Percentiles rank a stretch among this genome's conserved stretches.
Evolutionary conservation across 2,329 filamentous ascomycete genomes (phyloP).

Genomic region (Sphaerulina vaccinii): DNA sequence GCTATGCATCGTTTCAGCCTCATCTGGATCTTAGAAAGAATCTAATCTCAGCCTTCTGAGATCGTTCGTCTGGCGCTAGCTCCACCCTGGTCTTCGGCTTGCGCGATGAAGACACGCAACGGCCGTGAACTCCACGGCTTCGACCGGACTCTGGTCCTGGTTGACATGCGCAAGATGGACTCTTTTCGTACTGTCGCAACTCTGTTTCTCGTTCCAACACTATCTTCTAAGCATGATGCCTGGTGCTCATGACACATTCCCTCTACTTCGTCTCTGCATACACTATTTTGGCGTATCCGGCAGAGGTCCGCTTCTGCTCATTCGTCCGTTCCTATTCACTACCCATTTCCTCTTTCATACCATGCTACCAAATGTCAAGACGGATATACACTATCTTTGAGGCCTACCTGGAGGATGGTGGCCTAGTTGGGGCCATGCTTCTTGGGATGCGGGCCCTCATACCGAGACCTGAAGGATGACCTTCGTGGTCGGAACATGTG

Average conservation of each 20-base stretch:
- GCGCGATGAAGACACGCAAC: constrained; percentile 12
- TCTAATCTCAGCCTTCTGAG: constrained; percentile 22
- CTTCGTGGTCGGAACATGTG: constrained; percentile 2
- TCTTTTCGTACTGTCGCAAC: background rate
- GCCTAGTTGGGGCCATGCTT: constrained; percentile 11
- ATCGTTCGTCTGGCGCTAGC: constrained; percentile 16
- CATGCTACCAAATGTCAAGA: constrained; percentile 9
- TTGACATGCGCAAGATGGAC: constrained; percentile 1
- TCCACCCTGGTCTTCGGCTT: constrained; percentile 14
- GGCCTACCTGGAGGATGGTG: constrained; percentile 7
- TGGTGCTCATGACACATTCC: constrained; percentile 14
- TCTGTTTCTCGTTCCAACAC: constrained; percentile 4
- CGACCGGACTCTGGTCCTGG: constrained; percentile 2
- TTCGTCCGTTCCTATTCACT: constrained; percentile 17
- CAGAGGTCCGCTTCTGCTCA: constrained; percentile 12
- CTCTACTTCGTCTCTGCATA: constrained; percentile 16
- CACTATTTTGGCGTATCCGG: constrained; percentile 14
- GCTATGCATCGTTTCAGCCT: constrained; percentile 19
- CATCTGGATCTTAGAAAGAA: constrained; percentile 17
- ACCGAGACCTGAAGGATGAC: constrained; percentile 15
- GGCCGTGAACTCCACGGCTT: constrained; percentile 12
- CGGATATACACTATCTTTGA: constrained; percentile 12
- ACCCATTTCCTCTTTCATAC: constrained; percentile 18
- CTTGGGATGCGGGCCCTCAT: constrained; percentile 2
- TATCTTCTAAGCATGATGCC: constrained; percentile 18